These are phyloP conservation scores for Danielia reshetovae DNA, from an alignment of 805 yeast genomes.

Conservation along the genomic window DNA sequence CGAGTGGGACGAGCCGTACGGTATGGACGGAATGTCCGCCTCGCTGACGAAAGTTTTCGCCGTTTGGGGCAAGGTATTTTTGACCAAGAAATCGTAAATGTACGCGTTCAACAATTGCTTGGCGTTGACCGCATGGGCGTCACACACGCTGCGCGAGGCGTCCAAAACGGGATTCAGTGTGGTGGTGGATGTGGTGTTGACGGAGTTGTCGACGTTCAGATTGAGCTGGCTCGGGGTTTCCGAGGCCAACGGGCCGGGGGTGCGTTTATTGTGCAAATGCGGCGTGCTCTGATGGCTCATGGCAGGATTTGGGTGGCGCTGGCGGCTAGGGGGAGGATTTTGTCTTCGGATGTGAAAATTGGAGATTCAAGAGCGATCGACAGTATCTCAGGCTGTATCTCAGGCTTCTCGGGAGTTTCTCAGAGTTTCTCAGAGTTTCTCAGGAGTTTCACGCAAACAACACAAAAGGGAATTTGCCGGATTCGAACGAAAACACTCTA, in stretches of 20 bases:
- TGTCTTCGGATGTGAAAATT: too few relatives aligned
- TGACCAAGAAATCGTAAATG: conserved; percentile 78
- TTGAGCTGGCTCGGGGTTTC: conserved; percentile 8
- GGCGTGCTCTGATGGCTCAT: conserved; percentile 40
- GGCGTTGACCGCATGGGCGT: conserved; percentile 47
- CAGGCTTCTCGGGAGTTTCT: too few relatives aligned
- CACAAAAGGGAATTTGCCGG: too few relatives aligned
- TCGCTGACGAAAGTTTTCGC: conserved; percentile 74
- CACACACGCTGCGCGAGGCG: conserved; percentile 25
- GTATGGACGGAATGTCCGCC: conserved; percentile 55
- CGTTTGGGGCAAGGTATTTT: conserved; percentile 65
- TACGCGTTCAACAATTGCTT: conserved; percentile 73
- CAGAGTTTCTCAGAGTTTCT: too few relatives aligned
- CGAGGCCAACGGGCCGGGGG: conserved; percentile 19
- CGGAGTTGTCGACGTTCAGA: not conserved
- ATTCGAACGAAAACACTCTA: too few relatives aligned
- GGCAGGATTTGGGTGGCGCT: not conserved
- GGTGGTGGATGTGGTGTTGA: conserved; percentile 6
- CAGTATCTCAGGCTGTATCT: too few relatives aligned
- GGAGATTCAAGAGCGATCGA: too few relatives aligned
- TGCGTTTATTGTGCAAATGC: conserved; percentile 28
- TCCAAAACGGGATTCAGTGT: conserved; percentile 22
- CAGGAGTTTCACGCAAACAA: too few relatives aligned
- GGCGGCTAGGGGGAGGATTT: not conserved
- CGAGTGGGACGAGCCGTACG: conserved; percentile 7